These are phyloP conservation scores for Acrocalymma vagum DNA, from an alignment of 2,329 filamentous ascomycete species.

Conservation along the genomic window DNA sequence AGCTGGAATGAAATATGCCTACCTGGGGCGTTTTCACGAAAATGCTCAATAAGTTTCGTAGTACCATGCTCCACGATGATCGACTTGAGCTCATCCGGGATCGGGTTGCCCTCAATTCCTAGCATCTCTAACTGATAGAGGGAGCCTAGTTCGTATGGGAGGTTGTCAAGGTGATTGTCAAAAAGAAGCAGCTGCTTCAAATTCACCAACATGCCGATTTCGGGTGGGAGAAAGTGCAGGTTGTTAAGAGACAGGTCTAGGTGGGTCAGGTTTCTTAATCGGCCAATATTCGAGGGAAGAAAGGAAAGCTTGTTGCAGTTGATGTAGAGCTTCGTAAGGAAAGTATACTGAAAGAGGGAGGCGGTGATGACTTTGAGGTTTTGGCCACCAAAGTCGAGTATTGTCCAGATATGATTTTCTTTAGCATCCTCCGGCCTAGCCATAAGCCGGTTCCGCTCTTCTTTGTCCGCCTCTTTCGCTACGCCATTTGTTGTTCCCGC, in stretches of 20 bases:
- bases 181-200: conserved; percentile 86
- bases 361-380: conserved; percentile 83
- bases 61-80: conserved; percentile 89
- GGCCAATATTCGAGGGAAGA: conserved; percentile 83
- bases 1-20: no score
- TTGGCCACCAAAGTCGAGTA: conserved; percentile 95
- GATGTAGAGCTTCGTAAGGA: conserved; percentile 90
- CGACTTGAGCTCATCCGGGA: conserved; percentile 78
- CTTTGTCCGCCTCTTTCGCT: conserved; percentile 59
- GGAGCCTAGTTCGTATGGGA: conserved; percentile 89
- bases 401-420: conserved; percentile 81
- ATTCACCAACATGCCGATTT: conserved; percentile 97
- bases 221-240: conserved; percentile 80
- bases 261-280: conserved; percentile 80
- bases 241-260: conserved; percentile 92
- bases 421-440: conserved; percentile 52
- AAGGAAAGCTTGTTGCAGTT: conserved; percentile 88
- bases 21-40: conserved; percentile 88
- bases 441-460: conserved; percentile 72
- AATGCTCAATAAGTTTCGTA: conserved; percentile 79
- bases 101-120: conserved; percentile 90
- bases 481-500: conserved; percentile 60
- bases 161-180: conserved; percentile 83
- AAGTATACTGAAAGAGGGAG: conserved; percentile 83
- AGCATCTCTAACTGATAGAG: conserved; percentile 88